Evolutionary conservation across 2,329 filamentous ascomycete genomes (phyloP).

Genomic region (Aspergillus sp.): DNA sequence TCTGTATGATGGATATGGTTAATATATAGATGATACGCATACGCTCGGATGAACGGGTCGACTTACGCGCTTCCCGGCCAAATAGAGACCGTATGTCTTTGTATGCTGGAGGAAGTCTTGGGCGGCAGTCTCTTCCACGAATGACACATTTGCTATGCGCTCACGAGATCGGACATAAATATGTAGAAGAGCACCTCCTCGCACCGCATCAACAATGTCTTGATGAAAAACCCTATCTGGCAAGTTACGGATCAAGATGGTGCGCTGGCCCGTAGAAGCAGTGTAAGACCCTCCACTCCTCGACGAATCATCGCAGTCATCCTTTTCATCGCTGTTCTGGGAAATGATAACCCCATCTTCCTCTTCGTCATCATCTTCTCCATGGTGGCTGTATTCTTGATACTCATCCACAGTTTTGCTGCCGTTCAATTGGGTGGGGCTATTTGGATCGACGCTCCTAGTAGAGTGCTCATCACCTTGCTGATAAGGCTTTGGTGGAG

Average conservation of each 20-base stretch:
- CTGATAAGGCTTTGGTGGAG: neutral
- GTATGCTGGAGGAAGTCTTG: conserved; percentile 60
- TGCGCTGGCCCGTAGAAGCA: conserved; percentile 19
- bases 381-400: conserved; percentile 4
- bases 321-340: conserved; percentile 19
- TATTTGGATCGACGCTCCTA: neutral
- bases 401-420: neutral
- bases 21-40: conserved; percentile 7
- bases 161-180: conserved; percentile 59
- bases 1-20: conserved; percentile 39
- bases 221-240: conserved; percentile 58
- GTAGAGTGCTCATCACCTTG: neutral
- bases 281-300: conserved; percentile 12
- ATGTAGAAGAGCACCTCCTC: conserved; percentile 67
- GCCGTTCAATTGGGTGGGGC: neutral
- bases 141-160: conserved; percentile 62
- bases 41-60: neutral
- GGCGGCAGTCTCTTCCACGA: conserved; percentile 61
- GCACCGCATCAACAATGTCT: conserved; percentile 61
- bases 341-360: conserved; percentile 18
- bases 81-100: conserved; percentile 62
- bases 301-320: conserved; percentile 16
- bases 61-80: conserved; percentile 63
- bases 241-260: conserved; percentile 58
- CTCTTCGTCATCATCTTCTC: conserved; percentile 15